phyloP scores from a whole-genome alignment of 495 filamentous ascomycete genomes.

The Penicillium paradoxum region DNA sequence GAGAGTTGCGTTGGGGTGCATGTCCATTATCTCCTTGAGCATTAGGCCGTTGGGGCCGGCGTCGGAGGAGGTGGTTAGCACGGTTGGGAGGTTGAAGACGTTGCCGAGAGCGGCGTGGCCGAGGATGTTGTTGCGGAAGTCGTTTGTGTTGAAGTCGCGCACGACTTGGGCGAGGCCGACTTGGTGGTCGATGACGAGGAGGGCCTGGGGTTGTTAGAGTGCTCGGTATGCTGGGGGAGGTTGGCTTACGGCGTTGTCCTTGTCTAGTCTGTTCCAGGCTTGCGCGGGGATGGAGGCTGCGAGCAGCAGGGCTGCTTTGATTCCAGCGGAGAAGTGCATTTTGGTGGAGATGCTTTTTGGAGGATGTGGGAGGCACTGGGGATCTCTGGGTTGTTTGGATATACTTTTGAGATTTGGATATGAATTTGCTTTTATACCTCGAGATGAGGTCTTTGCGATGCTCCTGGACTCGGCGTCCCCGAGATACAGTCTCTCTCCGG shows the following conservation, averaged over 20 bases:
- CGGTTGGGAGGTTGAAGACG: conserved; percentile 62
- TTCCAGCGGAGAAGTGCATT: conserved; percentile 13
- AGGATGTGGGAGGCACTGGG: neutral
- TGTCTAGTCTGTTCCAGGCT: conserved; percentile 47
- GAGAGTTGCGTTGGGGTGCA: conserved; percentile 63
- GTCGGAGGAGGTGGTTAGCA: conserved; percentile 67
- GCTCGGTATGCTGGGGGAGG: neutral
- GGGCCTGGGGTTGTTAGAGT: conserved; percentile 23
- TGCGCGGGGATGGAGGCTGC: conserved; percentile 16
- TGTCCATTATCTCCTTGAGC: conserved; percentile 62
- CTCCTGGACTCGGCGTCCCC: neutral
- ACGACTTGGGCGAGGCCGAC: conserved; percentile 62
- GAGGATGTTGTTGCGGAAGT: conserved; percentile 62
- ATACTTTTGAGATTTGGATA: neutral
- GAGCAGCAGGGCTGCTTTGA: conserved; percentile 16
- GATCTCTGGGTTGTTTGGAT: neutral
- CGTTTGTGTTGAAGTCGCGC: conserved; percentile 57
- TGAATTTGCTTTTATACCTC: neutral
- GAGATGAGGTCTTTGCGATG: neutral
- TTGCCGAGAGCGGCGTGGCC: conserved; percentile 64
- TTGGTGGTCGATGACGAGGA: conserved; percentile 69
- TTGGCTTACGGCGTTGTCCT: conserved; percentile 47
- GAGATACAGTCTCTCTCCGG: neutral
- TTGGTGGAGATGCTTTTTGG: neutral
- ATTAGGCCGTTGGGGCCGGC: conserved; percentile 59